Base-by-base conservation (phyloP, 176 grass and related monocot species). In the Aegilops bicornis region DNA sequence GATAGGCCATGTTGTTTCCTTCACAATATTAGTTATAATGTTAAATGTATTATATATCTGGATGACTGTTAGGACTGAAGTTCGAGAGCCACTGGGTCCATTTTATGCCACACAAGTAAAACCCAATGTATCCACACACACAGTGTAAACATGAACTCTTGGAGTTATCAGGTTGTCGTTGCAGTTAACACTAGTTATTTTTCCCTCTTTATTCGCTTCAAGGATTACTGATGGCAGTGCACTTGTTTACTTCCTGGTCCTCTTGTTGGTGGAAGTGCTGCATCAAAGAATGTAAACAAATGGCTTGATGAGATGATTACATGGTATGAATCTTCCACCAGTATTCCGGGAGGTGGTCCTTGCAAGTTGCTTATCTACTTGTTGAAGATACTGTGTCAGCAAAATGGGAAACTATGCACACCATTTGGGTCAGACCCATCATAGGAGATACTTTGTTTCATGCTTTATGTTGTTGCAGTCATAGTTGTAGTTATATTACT, bases 371-470 rank as follows among this genome's bases (percentile, higher is more conserved):
- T 98, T 78, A 82, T 92, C 89, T 94, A 86, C 6, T 92, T 98
- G 88, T 88, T 98, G 43, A 98, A 96, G 90, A 96, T 98, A 86
- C 81, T 90, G 24, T 94, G 88, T 78, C 92, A 94, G 65, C 90
- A 98, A 87, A 96, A 98, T 80, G 93, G 96, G 35, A 98, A 98
- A 79, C 88, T 94, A 22, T n/a, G n/a, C 89, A 88, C 93, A 82
- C 92, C 96, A 91, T 98, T 98, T 82, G 96, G 86, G 25, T 94
- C 96, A 84, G 88, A 95, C 73, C 90, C 91, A 86, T 93, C 89
- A 14, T 58, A 89, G 77, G 91, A 98, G 93, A 93, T 98, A 90
- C 10, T 73, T 84, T 68, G 32, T 25, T 52, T 27, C 54, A 8
- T 83, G 81, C 56, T 58, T 16, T 87, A 63, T 73, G 79, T 43